phyloP scores from a whole-genome alignment of 176 grass and related monocot species.

The Aegilops speltoides region DNA sequence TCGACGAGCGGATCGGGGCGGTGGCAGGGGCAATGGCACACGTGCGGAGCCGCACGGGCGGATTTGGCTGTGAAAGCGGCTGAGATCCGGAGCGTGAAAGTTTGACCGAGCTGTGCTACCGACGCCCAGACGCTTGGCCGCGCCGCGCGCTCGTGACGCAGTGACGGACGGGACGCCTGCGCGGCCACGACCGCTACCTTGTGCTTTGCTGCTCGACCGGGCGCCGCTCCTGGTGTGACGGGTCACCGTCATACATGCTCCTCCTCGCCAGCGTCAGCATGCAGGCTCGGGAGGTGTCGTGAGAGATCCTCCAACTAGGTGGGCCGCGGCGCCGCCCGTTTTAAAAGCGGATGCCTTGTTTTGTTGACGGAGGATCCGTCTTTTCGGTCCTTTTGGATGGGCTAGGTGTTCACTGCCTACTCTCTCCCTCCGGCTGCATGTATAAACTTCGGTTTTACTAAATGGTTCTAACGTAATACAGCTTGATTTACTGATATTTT shows the following conservation, averaged over 20 bases:
- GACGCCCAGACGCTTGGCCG: background rate
- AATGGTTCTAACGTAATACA: no score
- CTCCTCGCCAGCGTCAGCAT: background rate
- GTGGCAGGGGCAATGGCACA: conserved; percentile 5
- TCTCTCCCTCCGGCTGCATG: no score
- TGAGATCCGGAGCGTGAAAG: background rate
- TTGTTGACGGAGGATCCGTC: background rate
- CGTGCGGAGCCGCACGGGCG: conserved; percentile 11
- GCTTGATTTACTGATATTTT: no score
- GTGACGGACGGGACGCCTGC: conserved; percentile 10
- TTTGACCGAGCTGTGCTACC: conserved; percentile 25
- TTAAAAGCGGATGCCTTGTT: background rate
- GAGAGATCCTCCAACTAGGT: background rate
- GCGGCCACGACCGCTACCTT: background rate
- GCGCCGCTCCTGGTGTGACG: conserved; percentile 23
- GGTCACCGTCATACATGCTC: background rate
- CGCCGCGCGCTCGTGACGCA: background rate
- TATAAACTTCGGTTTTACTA: no score
- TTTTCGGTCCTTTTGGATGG: background rate
- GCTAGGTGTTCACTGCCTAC: background rate
- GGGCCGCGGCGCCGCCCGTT: conserved; percentile 11
- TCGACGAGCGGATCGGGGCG: background rate
- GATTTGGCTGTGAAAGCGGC: background rate
- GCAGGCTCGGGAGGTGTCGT: conserved; percentile 17
- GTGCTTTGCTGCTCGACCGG: background rate